Conservation (phyloP, 2,329 filamentous ascomycete genomes). For the Xylaria multiplex region DNA sequence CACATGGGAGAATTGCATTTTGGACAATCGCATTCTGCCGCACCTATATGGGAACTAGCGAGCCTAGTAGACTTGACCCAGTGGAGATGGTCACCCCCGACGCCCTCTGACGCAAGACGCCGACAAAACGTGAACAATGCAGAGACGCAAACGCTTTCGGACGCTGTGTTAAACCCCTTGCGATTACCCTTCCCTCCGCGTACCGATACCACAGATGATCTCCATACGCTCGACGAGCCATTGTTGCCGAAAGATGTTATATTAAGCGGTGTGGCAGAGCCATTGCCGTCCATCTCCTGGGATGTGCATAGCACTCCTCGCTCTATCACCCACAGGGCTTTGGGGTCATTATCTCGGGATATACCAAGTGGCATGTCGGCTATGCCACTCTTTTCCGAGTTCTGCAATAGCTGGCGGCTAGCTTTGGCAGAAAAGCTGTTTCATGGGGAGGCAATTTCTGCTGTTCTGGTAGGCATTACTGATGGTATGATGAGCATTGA, state of each 20-base stretch:
- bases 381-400: constrained; percentile 35
- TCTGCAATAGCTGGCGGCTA: constrained; percentile 42
- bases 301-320: constrained; percentile 26
- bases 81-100: constrained; percentile 65
- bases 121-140: constrained; percentile 14
- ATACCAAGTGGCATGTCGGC: constrained; percentile 1
- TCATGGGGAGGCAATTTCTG: constrained; percentile 34
- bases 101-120: constrained; percentile 43
- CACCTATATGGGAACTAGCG: constrained; percentile 59
- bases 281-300: constrained; percentile 18
- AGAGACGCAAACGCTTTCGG: constrained; percentile 2
- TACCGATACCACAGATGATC: constrained; percentile 2
- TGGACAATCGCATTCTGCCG: constrained; percentile 50
- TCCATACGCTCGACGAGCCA: background rate
- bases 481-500: constrained; percentile 32
- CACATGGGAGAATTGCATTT: constrained; percentile 62
- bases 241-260: constrained; percentile 17
- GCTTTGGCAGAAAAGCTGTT: constrained; percentile 32
- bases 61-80: constrained; percentile 56
- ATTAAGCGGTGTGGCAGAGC: constrained; percentile 31
- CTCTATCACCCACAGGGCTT: constrained; percentile 34
- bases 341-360: constrained; percentile 36
- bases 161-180: constrained; percentile 9
- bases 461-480: constrained; percentile 37
- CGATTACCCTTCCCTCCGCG: constrained; percentile 3